phyloP scores from a whole-genome alignment of 139 green algal species.

The Zygnema cylindricum region DNA sequence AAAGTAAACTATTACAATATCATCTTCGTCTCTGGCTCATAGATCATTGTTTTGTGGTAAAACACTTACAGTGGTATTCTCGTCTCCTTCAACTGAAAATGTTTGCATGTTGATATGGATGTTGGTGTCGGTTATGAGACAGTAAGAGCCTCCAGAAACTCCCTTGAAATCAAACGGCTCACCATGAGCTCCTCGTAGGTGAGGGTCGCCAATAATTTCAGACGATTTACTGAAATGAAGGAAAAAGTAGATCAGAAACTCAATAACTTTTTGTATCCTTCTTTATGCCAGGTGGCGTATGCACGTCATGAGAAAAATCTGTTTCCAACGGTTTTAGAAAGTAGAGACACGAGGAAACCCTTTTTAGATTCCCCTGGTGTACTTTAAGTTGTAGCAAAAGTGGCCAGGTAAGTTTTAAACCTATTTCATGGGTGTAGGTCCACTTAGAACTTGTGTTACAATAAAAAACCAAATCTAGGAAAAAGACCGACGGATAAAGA shows the following conservation, averaged over 20 bases:
- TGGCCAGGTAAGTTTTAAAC: too few relatives aligned
- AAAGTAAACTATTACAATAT: too few relatives aligned
- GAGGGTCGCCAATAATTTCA: slow-evolving; percentile 44
- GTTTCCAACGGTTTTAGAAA: neutral
- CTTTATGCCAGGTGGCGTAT: neutral
- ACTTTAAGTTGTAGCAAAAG: too few relatives aligned
- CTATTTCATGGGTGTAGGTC: too few relatives aligned
- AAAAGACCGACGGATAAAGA: too few relatives aligned
- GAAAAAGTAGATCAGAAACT: too few relatives aligned
- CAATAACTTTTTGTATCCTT: neutral
- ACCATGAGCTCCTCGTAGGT: slow-evolving; percentile 40
- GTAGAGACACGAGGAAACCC: too few relatives aligned
- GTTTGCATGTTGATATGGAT: slow-evolving; percentile 60
- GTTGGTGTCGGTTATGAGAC: slow-evolving; percentile 51
- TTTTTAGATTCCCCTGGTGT: too few relatives aligned
- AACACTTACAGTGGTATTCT: slow-evolving; percentile 32
- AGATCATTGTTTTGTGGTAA: too few relatives aligned
- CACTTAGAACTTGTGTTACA: too few relatives aligned
- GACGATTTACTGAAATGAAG: neutral
- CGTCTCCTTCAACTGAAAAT: slow-evolving; percentile 25
- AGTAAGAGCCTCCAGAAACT: slow-evolving; percentile 45
- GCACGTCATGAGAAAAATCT: neutral
- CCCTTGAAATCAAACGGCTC: slow-evolving; percentile 59
- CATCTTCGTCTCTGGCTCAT: too few relatives aligned
- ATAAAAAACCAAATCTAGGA: too few relatives aligned